Evolutionary conservation across 768 basidiomycete genomes (phyloP), one percentile per base, ranked within the genome.

Genomic region (Amanita rimosa): DNA sequence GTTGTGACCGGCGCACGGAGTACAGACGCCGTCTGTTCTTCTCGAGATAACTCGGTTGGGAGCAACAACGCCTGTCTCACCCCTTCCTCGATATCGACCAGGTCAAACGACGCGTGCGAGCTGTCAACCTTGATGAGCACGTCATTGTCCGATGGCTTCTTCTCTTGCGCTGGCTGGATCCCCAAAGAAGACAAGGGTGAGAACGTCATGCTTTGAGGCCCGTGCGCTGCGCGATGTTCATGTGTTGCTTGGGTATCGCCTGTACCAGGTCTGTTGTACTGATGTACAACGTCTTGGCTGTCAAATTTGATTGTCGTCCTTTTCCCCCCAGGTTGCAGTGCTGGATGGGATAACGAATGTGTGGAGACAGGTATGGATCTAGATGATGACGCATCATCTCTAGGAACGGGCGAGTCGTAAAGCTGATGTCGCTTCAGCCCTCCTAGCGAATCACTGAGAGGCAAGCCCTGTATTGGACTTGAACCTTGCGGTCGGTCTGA

Each of bases 321-420:
- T 59, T 74, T 74, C 19, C 57, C 63, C 22, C 60, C 55, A 26
- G 62, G 40, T 6, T 64, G 61, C 19, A 13, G 48, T 11, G 21
- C 4, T 11, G 16, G 16, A 11, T 16, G 9, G 5, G 46, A 24
- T 26, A 19, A 33, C 61, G 60, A 21, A 67, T 52, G 27, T 10
- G 33, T 24, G 13, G 45, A 46, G 67, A 67, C 35, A 46, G 62
- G 50, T 58, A 67, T 53, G 59, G 67, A 65, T 19, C 7, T 39
- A 3, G 67, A 64, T 21, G 77, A 73, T 24, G 67, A 63, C 26
- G 64, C 59, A 52, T 72, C 66, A 52, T 64, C 52, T 22, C 58
- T 48, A 34, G 86, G 84, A 59, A 96, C 76, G 2, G 94, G 94
- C 9, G 83, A 78, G 60, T 97, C 94, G 60, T 90, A 93, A 5